Percentiles rank a stretch among this genome's conserved stretches.
phyloP scores from a whole-genome alignment of 805 yeast species.

The Ogataea paraovalis region DNA sequence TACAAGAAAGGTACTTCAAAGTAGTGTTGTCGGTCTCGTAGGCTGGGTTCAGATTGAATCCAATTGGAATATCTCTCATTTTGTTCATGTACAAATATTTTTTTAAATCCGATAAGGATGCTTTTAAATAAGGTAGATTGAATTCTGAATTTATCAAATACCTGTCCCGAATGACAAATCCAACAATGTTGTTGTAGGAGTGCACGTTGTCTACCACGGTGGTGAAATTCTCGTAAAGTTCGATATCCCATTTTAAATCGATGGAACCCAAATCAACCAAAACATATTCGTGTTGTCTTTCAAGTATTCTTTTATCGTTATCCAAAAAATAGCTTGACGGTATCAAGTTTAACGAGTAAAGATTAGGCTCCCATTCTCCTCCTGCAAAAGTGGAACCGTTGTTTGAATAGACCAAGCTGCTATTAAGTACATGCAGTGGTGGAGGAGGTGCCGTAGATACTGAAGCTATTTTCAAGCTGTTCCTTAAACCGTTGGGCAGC shows the following conservation, averaged over 20 bases:
- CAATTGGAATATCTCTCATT: constrained; percentile 37
- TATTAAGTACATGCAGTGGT: constrained; percentile 10
- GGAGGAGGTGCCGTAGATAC: not conserved
- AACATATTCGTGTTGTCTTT: constrained; percentile 12
- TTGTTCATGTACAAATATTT: constrained; percentile 46
- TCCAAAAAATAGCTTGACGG: constrained; percentile 8
- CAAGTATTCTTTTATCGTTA: constrained; percentile 6
- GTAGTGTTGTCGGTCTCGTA: not conserved
- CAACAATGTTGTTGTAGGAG: constrained; percentile 70
- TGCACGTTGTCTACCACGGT: constrained; percentile 69
- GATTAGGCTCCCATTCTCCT: constrained; percentile 1
- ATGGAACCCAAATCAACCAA: constrained; percentile 14
- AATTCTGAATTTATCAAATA: constrained; percentile 69
- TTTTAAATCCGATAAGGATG: constrained; percentile 84
- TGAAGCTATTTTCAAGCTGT: not conserved
- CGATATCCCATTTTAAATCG: constrained; percentile 25
- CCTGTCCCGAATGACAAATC: constrained; percentile 90
- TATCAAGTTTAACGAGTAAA: constrained; percentile 7
- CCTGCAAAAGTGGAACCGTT: constrained; percentile 10
- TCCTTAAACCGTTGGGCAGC: not conserved
- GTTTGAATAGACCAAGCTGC: constrained; percentile 11
- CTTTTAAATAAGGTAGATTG: constrained; percentile 76
- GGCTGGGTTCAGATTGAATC: constrained; percentile 14
- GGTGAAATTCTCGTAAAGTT: constrained; percentile 62
- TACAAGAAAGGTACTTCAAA: constrained; percentile 14